Conservation (phyloP, 805 yeast species). For the Teunomyces stri region DNA sequence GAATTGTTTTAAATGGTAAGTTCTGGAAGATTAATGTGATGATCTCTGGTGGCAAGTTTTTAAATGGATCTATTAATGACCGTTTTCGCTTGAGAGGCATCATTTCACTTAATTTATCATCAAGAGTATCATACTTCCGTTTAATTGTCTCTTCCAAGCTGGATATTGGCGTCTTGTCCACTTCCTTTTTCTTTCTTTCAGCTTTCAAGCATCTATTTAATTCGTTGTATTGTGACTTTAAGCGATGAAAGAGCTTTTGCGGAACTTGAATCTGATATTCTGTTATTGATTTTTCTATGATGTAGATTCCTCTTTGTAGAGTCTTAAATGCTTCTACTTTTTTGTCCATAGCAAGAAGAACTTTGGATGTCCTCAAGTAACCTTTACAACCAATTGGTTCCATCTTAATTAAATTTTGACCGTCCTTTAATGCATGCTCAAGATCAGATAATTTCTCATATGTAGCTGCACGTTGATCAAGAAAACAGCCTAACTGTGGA, state of each 20-base stretch:
- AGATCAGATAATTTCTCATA: conserved; percentile 38
- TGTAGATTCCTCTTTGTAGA: conserved; percentile 36
- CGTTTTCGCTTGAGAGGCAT: not conserved
- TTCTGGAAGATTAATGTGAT: conserved; percentile 24
- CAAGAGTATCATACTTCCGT: not conserved
- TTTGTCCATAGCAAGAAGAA: conserved; percentile 22
- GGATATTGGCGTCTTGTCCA: conserved; percentile 8
- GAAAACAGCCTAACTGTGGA: conserved; percentile 32
- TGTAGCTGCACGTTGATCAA: conserved; percentile 52
- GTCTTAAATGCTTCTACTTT: conserved; percentile 34
- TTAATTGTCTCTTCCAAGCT: conserved; percentile 13
- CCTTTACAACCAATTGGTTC: conserved; percentile 52
- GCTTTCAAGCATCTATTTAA: conserved; percentile 23
- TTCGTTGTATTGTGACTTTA: conserved; percentile 21
- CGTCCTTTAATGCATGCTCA: conserved; percentile 37
- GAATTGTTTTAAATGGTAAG: conserved; percentile 19
- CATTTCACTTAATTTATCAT: not conserved
- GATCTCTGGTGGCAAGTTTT: conserved; percentile 28
- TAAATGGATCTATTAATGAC: conserved; percentile 24
- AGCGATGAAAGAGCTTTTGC: conserved; percentile 24
- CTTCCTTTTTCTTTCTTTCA: not conserved
- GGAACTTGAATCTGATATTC: conserved; percentile 29
- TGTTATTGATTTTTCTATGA: conserved; percentile 30
- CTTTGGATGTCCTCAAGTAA: conserved; percentile 44
- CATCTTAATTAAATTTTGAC: conserved; percentile 25